Evolutionary conservation across 495 filamentous ascomycete genomes (phyloP).

Genomic region (Xylaria curta): DNA sequence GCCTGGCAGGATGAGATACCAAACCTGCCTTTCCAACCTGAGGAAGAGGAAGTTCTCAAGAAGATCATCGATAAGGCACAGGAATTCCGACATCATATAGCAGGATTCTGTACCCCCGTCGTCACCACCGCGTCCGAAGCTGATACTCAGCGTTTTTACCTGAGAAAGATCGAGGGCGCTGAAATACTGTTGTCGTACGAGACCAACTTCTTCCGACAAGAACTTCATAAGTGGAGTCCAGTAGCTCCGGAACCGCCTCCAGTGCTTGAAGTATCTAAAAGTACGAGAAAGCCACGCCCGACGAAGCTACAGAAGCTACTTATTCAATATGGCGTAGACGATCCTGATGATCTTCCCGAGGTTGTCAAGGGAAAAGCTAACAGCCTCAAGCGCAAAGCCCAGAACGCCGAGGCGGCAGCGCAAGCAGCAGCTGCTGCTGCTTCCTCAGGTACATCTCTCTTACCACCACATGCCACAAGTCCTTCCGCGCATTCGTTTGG

Average conservation of each 20-base stretch:
- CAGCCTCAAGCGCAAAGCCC: conserved; percentile 63
- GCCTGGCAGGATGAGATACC: conserved; percentile 88
- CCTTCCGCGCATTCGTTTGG: conserved; percentile 44
- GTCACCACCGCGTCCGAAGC: conserved; percentile 85
- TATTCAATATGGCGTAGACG: conserved; percentile 80
- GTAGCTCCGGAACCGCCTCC: conserved; percentile 88
- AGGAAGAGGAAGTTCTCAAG: conserved; percentile 85
- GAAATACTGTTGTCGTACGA: conserved; percentile 92
- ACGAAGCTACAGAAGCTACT: conserved; percentile 98
- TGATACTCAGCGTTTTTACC: conserved; percentile 91
- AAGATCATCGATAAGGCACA: conserved; percentile 84
- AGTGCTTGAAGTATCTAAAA: conserved; percentile 80
- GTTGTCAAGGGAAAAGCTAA: conserved; percentile 78
- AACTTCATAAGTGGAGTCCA: conserved; percentile 94
- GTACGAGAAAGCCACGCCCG: conserved; percentile 95
- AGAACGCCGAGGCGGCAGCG: conserved; percentile 52
- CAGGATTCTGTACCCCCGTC: conserved; percentile 77
- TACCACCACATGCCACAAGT: conserved; percentile 43
- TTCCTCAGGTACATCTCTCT: conserved; percentile 28
- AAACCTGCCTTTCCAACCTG: conserved; percentile 88
- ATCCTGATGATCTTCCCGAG: conserved; percentile 86
- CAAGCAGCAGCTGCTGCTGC: conserved; percentile 34
- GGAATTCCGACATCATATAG: conserved; percentile 83
- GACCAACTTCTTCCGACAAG: conserved; percentile 96
- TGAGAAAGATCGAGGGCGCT: conserved; percentile 97